Evolutionary conservation across 163 green algal species (phyloP).

Genomic region (Coccomyxa subellipsoidea): DNA sequence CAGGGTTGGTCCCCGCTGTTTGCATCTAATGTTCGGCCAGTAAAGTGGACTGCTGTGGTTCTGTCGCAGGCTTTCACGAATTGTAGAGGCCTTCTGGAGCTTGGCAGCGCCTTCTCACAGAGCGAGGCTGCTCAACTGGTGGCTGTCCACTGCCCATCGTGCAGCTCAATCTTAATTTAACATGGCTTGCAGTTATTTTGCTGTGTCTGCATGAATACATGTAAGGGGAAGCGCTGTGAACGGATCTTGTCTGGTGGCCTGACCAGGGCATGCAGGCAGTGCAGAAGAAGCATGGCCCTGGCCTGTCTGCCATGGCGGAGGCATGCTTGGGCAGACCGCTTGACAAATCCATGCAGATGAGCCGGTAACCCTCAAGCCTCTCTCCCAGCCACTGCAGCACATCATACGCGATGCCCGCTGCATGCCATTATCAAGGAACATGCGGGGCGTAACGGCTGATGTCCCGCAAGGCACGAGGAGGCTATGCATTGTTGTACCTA

Average conservation of each 20-base stretch:
- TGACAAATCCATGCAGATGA: conserved; percentile 51
- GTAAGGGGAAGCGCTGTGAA: neutral
- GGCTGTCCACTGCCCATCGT: neutral
- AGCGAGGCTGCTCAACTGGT: neutral
- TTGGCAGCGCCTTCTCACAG: neutral
- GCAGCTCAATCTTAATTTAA: too few relatives aligned
- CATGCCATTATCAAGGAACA: too few relatives aligned
- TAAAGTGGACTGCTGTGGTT: neutral
- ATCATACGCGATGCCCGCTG: too few relatives aligned
- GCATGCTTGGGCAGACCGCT: conserved; percentile 57
- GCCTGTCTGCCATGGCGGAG: conserved; percentile 46
- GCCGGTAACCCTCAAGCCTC: neutral
- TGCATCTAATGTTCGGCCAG: too few relatives aligned
- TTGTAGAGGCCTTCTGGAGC: neutral
- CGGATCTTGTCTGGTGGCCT: neutral
- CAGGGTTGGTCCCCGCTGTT: too few relatives aligned
- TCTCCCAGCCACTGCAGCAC: too few relatives aligned
- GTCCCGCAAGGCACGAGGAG: too few relatives aligned
- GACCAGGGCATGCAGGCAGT: neutral
- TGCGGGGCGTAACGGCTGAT: too few relatives aligned
- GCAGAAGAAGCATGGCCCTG: neutral
- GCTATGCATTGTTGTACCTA: too few relatives aligned
- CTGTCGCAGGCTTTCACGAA: neutral
- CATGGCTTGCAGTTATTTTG: neutral
- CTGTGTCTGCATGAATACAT: neutral